Percentiles rank a stretch among this genome's conserved stretches.
Evolutionary conservation across 2,329 filamentous ascomycete genomes (phyloP).

Genomic region (Pseudogymnoascus sp.): DNA sequence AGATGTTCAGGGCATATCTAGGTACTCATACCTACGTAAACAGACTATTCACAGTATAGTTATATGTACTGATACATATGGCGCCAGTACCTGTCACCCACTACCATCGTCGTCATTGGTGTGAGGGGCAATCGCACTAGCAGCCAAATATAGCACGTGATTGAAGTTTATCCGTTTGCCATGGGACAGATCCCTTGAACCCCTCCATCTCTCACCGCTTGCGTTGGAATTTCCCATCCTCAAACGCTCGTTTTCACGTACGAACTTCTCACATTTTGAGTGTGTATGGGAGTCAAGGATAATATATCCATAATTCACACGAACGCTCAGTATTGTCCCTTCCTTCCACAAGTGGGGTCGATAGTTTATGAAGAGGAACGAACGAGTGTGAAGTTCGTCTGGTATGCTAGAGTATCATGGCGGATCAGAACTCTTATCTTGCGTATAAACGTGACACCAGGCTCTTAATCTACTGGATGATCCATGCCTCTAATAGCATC

Average conservation of each 20-base stretch:
- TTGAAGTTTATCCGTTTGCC: neutral
- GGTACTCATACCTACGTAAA: neutral
- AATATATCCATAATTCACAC: neutral
- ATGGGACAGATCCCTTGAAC: neutral
- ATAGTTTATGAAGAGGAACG: neutral
- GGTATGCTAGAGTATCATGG: constrained; percentile 10
- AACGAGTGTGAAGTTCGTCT: neutral
- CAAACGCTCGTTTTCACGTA: neutral
- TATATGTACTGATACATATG: neutral
- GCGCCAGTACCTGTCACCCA: neutral
- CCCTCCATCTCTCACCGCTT: neutral
- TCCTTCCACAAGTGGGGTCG: neutral
- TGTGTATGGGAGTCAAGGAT: neutral
- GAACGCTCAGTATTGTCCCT: neutral
- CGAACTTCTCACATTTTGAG: neutral
- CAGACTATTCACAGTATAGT: neutral
- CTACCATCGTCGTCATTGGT: neutral
- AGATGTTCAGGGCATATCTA: neutral
- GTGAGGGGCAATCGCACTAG: neutral
- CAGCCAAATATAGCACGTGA: too few relatives aligned
- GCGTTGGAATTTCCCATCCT: neutral
- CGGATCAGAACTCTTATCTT: constrained; percentile 27
- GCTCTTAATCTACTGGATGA: constrained; percentile 32
- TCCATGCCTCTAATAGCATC: constrained; percentile 32
- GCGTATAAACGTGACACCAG: constrained; percentile 34